These are phyloP conservation scores for Plasmodium falciparum DNA, from an alignment of 169 alveolate species.

Conservation along the genomic window DNA sequence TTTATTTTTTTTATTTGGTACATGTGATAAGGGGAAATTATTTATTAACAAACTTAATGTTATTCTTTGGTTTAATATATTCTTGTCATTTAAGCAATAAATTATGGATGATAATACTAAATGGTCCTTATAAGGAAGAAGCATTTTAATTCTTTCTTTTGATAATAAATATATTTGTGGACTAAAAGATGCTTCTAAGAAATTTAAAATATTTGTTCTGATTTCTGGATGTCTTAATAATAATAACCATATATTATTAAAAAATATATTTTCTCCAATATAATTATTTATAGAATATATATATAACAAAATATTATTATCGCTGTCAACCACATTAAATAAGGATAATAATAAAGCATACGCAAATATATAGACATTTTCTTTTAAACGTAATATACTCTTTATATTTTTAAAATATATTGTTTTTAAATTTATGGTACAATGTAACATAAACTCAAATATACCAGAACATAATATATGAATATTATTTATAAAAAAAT, in stretches of 20 bases:
- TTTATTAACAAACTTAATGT: constrained; percentile 84
- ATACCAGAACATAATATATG: constrained; percentile 93
- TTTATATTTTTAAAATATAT: constrained; percentile 89
- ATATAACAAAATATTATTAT: constrained; percentile 86
- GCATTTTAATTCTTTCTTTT: constrained; percentile 79
- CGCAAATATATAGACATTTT: constrained; percentile 88
- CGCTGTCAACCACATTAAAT: constrained; percentile 90
- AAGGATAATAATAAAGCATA: constrained; percentile 87
- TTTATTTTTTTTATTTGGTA: constrained; percentile 17
- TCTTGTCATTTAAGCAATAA: constrained; percentile 87
- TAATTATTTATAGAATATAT: constrained; percentile 84
- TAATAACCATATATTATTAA: constrained; percentile 89
- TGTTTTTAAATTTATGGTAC: constrained; percentile 91
- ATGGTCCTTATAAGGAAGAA: constrained; percentile 85
- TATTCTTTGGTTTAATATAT: constrained; percentile 82
- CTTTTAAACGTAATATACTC: constrained; percentile 88
- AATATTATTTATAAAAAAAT: constrained; percentile 89
- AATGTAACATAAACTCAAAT: constrained; percentile 92
- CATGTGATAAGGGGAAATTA: constrained; percentile 83
- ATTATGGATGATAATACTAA: constrained; percentile 86
- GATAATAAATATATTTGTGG: constrained; percentile 82
- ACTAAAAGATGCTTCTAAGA: constrained; percentile 85
- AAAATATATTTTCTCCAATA: constrained; percentile 86
- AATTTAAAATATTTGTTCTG: constrained; percentile 85
- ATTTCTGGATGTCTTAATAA: constrained; percentile 85